phyloP scores from a whole-genome alignment of 2,329 filamentous ascomycete species.

The Rhexocercosporidium sp. region DNA sequence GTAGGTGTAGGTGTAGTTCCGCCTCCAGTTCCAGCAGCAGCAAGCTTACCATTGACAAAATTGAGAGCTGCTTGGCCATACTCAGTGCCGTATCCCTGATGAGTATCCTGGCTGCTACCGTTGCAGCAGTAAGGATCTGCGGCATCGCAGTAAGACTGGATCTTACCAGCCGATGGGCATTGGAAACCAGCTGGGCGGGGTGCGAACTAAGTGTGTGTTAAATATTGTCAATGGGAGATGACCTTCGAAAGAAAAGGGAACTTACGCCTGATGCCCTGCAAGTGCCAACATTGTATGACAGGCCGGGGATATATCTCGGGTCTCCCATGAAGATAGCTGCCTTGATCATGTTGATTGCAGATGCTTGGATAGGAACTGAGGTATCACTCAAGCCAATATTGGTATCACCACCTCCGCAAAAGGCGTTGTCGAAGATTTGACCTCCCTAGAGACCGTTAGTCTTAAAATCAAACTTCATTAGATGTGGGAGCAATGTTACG shows the following conservation, averaged over 20 bases:
- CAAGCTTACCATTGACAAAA: conserved; percentile 60
- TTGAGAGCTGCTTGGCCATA: conserved; percentile 61
- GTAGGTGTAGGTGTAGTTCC: conserved; percentile 14
- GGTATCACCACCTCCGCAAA: conserved; percentile 61
- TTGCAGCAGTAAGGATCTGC: conserved; percentile 67
- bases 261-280: conserved; percentile 63
- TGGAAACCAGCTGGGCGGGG: conserved; percentile 58
- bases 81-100: conserved; percentile 61
- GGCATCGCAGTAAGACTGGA: conserved; percentile 65
- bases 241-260: conserved; percentile 24
- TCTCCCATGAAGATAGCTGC: conserved; percentile 70
- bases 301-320: conserved; percentile 60
- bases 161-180: conserved; percentile 58
- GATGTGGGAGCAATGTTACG: conserved; percentile 16
- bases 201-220: conserved; percentile 52
- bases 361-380: conserved; percentile 49
- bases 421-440: conserved; percentile 66
- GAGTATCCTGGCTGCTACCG: conserved; percentile 57
- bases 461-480: too few species aligned
- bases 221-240: not conserved
- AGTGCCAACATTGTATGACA: conserved; percentile 65
- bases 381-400: conserved; percentile 53
- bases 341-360: conserved; percentile 60
- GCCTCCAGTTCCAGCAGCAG: conserved; percentile 9
- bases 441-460: conserved; percentile 51